Conservation (phyloP, 768 basidiomycete genomes). For the Chalciporus pseudorubinellus region DNA sequence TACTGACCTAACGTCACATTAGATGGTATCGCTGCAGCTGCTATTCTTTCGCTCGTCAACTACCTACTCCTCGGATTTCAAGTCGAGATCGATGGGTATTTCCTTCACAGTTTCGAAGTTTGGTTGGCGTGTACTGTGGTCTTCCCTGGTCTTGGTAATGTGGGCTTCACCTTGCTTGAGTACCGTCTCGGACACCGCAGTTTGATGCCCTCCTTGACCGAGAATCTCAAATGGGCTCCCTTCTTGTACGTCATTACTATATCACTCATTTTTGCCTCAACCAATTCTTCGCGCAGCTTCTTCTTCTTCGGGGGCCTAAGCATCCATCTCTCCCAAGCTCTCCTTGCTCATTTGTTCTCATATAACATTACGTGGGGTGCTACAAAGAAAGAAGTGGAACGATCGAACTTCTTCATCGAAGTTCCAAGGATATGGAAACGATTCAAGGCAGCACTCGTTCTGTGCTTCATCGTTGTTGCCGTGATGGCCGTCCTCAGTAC, state of each 20-base stretch:
- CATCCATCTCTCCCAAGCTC: slow-evolving; percentile 49
- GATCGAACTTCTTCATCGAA: slow-evolving; percentile 90
- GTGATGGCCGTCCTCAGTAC: slow-evolving; percentile 58
- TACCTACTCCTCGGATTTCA: slow-evolving; percentile 74
- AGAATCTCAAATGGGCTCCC: slow-evolving; percentile 32
- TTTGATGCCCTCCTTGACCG: slow-evolving; percentile 19
- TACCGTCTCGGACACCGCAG: slow-evolving; percentile 59
- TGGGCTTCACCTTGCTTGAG: slow-evolving; percentile 73
- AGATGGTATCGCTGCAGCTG: slow-evolving; percentile 62
- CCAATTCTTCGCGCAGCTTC: slow-evolving; percentile 25
- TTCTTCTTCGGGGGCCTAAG: slow-evolving; percentile 58
- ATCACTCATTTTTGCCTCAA: not conserved
- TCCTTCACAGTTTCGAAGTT: slow-evolving; percentile 77
- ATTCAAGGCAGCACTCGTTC: slow-evolving; percentile 62
- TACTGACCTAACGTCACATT: not conserved
- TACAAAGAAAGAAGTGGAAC: slow-evolving; percentile 80
- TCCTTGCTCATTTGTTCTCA: slow-evolving; percentile 56
- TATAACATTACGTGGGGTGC: slow-evolving; percentile 61
- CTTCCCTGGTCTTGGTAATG: slow-evolving; percentile 69
- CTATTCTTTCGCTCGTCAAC: slow-evolving; percentile 68
- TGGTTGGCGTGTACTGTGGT: slow-evolving; percentile 76
- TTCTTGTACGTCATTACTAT: slow-evolving; percentile 33
- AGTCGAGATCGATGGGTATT: slow-evolving; percentile 68
- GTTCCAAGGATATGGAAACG: slow-evolving; percentile 80
- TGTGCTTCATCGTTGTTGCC: slow-evolving; percentile 48